Conservation (phyloP, 2,329 filamentous ascomycete genomes). For the Fusarium poae region DNA sequence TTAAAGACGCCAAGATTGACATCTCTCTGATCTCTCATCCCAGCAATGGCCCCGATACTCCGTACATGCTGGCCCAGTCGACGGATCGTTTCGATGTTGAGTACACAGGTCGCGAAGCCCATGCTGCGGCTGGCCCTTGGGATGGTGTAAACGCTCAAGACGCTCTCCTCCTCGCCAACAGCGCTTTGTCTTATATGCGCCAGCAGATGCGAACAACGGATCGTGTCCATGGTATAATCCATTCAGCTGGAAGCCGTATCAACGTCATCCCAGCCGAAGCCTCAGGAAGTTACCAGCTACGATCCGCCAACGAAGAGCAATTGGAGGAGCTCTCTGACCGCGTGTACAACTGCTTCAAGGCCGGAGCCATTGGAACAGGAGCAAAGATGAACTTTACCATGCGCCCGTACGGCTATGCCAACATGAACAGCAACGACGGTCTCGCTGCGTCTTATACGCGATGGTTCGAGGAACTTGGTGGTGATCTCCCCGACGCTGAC, state of each 20-base stretch:
- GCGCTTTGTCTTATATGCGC: constrained; percentile 33
- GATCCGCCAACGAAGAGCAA: constrained; percentile 57
- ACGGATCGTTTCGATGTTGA: constrained; percentile 39
- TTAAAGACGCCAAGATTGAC: constrained; percentile 40
- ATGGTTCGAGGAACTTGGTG: constrained; percentile 44
- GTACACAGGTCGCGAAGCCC: constrained; percentile 26
- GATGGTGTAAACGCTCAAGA: constrained; percentile 43
- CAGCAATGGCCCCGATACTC: constrained; percentile 20
- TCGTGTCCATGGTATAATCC: constrained; percentile 40
- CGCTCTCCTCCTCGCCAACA: constrained; percentile 41
- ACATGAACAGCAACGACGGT: constrained; percentile 50
- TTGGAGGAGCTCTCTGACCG: constrained; percentile 42
- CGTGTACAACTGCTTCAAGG: constrained; percentile 48
- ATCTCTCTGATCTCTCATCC: constrained; percentile 44
- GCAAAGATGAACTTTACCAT: constrained; percentile 54
- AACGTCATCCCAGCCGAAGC: constrained; percentile 60
- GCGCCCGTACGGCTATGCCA: constrained; percentile 50
- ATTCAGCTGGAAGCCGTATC: constrained; percentile 34
- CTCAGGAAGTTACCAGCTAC: constrained; percentile 70
- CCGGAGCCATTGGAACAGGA: constrained; percentile 49
- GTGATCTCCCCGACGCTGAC: constrained; percentile 42
- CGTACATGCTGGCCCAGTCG: constrained; percentile 37
- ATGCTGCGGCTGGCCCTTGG: constrained; percentile 40
- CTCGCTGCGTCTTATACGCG: constrained; percentile 45
- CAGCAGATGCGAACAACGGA: constrained; percentile 40